Percentiles rank a stretch among this genome's conserved stretches.
Evolutionary conservation across 2,329 filamentous ascomycete species (phyloP).

Genomic region (Hymenoscyphus salicellus): DNA sequence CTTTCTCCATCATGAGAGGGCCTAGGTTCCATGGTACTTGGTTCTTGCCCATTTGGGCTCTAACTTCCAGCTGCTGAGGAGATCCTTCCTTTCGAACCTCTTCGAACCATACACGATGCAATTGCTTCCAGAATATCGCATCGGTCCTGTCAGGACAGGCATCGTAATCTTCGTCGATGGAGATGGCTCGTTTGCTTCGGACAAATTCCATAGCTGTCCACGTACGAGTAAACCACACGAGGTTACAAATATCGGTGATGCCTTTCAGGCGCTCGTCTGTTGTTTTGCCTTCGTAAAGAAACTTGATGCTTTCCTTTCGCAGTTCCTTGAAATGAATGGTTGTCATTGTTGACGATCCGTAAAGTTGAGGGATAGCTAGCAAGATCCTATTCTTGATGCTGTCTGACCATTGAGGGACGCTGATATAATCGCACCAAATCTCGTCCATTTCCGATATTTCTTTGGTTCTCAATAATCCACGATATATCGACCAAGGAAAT

Average conservation of each 20-base stretch:
- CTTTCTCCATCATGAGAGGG: neutral
- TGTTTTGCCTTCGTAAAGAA: neutral
- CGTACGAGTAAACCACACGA: neutral
- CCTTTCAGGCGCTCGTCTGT: neutral
- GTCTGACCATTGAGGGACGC: slow-evolving; percentile 6
- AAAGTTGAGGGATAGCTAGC: neutral
- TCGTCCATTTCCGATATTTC: neutral
- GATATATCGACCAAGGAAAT: neutral
- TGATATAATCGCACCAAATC: slow-evolving; percentile 9
- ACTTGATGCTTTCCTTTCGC: neutral
- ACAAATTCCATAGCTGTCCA: slow-evolving; percentile 5
- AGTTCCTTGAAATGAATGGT: neutral
- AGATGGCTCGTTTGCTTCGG: neutral
- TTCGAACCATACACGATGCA: neutral
- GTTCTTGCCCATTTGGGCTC: neutral
- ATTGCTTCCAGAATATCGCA: neutral
- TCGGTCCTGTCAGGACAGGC: neutral
- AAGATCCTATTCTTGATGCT: slow-evolving; percentile 3
- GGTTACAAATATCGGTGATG: neutral
- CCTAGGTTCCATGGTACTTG: neutral
- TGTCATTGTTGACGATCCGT: neutral
- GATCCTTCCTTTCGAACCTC: neutral
- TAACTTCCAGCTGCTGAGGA: neutral
- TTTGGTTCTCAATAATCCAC: neutral
- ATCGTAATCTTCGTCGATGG: neutral